These are phyloP conservation scores for Oxyria digyna DNA, from an alignment of 148 eudicot species.

Conservation along the genomic window DNA sequence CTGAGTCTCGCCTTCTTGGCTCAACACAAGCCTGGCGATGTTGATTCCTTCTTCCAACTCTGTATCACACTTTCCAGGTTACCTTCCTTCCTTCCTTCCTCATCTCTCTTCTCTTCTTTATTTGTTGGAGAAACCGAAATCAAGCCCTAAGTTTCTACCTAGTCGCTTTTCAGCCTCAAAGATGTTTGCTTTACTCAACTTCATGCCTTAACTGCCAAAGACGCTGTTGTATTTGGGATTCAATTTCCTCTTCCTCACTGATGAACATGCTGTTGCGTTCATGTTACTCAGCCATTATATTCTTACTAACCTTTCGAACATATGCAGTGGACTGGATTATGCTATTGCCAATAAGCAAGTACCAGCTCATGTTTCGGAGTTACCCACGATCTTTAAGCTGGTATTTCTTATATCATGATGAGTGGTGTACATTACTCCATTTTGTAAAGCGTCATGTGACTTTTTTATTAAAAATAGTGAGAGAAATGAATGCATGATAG, in stretches of 20 bases:
- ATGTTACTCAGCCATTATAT: neutral
- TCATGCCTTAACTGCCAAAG: too few relatives aligned
- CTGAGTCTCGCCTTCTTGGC: neutral
- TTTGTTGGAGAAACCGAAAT: neutral
- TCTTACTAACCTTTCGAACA: neutral
- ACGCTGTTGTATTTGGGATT: too few relatives aligned
- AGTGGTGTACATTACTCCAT: neutral
- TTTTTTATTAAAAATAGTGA: neutral
- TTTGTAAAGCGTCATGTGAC: neutral
- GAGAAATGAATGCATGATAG: neutral
- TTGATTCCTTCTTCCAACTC: constrained; percentile 9
- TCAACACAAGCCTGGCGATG: neutral
- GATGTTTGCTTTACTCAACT: neutral
- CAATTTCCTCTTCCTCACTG: too few relatives aligned
- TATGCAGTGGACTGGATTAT: neutral
- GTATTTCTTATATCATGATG: neutral
- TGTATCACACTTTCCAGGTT: constrained; percentile 33
- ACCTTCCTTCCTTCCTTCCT: too few relatives aligned
- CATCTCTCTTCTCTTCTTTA: neutral
- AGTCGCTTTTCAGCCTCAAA: neutral
- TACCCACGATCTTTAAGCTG: neutral
- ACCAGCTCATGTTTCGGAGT: neutral
- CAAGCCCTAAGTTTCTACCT: neutral
- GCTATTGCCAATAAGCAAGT: neutral
- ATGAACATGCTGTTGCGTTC: neutral